phyloP scores from a whole-genome alignment of 2,329 filamentous ascomycete genomes.

The Fusarium scirpi region DNA sequence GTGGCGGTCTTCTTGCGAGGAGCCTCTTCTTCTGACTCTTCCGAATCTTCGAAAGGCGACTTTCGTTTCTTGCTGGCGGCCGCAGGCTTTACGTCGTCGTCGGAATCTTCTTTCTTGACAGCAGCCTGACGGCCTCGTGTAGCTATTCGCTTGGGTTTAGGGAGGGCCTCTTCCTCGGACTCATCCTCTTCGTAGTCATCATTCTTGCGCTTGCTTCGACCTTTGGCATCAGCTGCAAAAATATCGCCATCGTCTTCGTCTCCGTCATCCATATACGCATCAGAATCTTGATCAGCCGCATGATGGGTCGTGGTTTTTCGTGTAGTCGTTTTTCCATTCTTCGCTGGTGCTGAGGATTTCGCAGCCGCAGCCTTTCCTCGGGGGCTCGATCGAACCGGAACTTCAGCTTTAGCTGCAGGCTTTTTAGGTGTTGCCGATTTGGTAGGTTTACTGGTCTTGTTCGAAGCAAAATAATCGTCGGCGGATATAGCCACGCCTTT shows the following conservation, averaged over 20 bases:
- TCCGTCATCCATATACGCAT: slow-evolving; percentile 74
- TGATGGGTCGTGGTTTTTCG: slow-evolving; percentile 59
- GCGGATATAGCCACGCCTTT: slow-evolving; percentile 66
- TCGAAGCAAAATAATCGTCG: slow-evolving; percentile 68
- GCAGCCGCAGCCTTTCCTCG: slow-evolving; percentile 57
- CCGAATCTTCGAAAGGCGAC: slow-evolving; percentile 65
- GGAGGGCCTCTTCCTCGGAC: slow-evolving; percentile 76
- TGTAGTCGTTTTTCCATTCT: slow-evolving; percentile 53
- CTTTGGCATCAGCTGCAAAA: slow-evolving; percentile 78
- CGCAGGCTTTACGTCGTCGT: slow-evolving; percentile 49
- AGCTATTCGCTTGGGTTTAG: slow-evolving; percentile 70
- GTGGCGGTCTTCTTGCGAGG: slow-evolving; percentile 70
- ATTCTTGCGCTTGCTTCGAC: slow-evolving; percentile 73
- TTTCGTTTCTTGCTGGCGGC: slow-evolving; percentile 67
- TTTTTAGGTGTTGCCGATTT: slow-evolving; percentile 58
- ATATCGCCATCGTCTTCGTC: slow-evolving; percentile 83
- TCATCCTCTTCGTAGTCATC: slow-evolving; percentile 82
- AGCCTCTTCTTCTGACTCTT: slow-evolving; percentile 69
- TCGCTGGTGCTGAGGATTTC: slow-evolving; percentile 45
- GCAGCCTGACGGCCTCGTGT: slow-evolving; percentile 54
- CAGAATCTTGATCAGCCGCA: slow-evolving; percentile 63
- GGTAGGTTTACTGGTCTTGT: slow-evolving; percentile 55
- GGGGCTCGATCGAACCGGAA: slow-evolving; percentile 65
- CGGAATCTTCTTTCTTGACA: slow-evolving; percentile 31
- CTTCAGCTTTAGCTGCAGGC: slow-evolving; percentile 55